Base-by-base conservation (phyloP, 371 early-diverging fungal genomes). In the Cokeromyces recurvatus region DNA sequence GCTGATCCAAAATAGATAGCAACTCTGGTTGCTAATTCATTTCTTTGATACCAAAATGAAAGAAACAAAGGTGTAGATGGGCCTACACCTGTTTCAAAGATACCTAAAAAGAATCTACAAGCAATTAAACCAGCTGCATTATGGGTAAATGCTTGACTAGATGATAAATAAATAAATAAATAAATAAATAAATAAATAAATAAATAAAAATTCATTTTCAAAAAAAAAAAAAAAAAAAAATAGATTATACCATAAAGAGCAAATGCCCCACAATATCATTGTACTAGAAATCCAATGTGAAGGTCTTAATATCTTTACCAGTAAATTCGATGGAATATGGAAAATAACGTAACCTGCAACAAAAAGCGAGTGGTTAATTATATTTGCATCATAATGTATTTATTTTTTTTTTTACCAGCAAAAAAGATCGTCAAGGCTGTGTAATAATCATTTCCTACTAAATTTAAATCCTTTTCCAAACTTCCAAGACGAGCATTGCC, bases 81-180 rank as follows among this genome's bases (percentile, higher is more conserved):
- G 6, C 72, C 68, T 19, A 64, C 63, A 42, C 68, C 72, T 3
- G 64, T 58, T 48, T 68, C 73, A 45, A 68, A 68, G 10, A 52
- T 55, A 37, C 88, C 88, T 16, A 88, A 60, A 39, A 78, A 74
- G 59, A 84, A 78, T 1, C 88, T 74, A 23, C 74, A 62, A 1
- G 72, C 66, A 25, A 82, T 61, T 15, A 85, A 41, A 3, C 75
- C 79, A 3, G 65, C 37, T 16, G 71, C 73, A 46, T 69, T 69
- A 4, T 60, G 62, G n/a, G 67, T 67, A 3, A 64, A 64, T 5
- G 81, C 74, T 71, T 83, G 77, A 38, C 67, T 66, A 22, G 2
- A n/a, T n/a, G n/a, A n/a, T n/a, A n/a, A n/a, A n/a, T n/a, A n/a
- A n/a, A n/a, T n/a, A n/a, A n/a, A n/a, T n/a, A n/a, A n/a, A n/a